Conservation (phyloP, 2,329 filamentous ascomycete genomes). For the Colletotrichum sp. region DNA sequence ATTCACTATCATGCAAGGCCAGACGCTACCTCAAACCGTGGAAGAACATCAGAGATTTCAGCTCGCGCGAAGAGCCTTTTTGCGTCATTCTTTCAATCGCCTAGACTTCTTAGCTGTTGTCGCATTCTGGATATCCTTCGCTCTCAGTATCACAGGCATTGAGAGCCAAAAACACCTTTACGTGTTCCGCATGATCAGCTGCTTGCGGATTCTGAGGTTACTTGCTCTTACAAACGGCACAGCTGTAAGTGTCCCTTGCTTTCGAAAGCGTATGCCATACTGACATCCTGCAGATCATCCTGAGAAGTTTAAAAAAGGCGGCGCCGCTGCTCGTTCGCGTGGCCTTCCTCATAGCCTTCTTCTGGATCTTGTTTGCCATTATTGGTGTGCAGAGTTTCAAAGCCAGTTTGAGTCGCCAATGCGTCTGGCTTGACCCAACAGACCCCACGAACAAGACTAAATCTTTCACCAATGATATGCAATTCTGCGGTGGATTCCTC, state of each 20-base stretch:
- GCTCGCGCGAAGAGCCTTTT: conserved; percentile 87
- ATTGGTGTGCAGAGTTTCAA: conserved; percentile 97
- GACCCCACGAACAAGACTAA: conserved; percentile 58
- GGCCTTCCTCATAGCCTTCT: conserved; percentile 92
- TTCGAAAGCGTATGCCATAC: too few species aligned
- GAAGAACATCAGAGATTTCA: conserved; percentile 84
- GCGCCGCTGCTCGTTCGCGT: conserved; percentile 91
- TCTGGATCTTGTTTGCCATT: conserved; percentile 97
- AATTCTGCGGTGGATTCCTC: conserved; percentile 88
- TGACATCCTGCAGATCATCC: conserved; percentile 70
- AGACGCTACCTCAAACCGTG: conserved; percentile 63
- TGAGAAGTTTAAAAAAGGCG: conserved; percentile 93
- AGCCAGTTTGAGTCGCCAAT: conserved; percentile 77
- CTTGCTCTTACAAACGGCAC: conserved; percentile 92
- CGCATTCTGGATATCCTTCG: conserved; percentile 93
- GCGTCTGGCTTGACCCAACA: conserved; percentile 75
- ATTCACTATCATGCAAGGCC: conserved; percentile 76
- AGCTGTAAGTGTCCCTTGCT: conserved; percentile 62
- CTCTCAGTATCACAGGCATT: conserved; percentile 71
- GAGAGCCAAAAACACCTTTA: conserved; percentile 78
- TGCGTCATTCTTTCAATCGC: conserved; percentile 94
- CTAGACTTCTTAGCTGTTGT: conserved; percentile 93
- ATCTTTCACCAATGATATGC: conserved; percentile 67
- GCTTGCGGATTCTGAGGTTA: conserved; percentile 89
- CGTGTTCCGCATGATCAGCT: conserved; percentile 96